Percentiles rank a stretch among this genome's conserved stretches.
phyloP scores from a whole-genome alignment of 768 basidiomycete genomes.

The Peribolospora baueri region DNA sequence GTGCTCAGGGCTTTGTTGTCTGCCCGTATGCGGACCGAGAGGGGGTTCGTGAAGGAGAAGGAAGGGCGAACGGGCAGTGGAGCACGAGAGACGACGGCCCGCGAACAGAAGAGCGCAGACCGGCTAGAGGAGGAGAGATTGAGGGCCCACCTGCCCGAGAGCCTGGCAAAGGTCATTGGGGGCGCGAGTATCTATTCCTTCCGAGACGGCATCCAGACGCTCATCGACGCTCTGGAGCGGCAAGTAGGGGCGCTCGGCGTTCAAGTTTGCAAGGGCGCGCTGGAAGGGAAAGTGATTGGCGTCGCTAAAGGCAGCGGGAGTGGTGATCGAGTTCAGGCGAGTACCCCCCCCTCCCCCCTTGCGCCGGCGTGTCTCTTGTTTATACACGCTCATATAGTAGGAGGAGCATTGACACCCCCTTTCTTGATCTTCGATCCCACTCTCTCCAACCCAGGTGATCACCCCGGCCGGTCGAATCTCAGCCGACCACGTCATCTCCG shows the following conservation, averaged over 20 bases:
- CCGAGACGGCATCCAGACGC: slow-evolving; percentile 41
- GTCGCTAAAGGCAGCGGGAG: too few species aligned
- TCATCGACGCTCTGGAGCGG: slow-evolving; percentile 34
- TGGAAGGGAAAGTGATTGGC: too few species aligned
- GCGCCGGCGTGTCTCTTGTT: too few species aligned
- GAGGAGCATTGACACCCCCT: too few species aligned
- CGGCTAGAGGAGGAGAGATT: not conserved
- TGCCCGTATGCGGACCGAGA: slow-evolving; percentile 2
- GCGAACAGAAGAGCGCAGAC: not conserved
- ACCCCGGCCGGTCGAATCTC: slow-evolving; percentile 3
- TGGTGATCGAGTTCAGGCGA: too few species aligned
- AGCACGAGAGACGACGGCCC: too few species aligned
- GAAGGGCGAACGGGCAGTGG: not conserved
- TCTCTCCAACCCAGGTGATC: too few species aligned
- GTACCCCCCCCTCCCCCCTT: too few species aligned
- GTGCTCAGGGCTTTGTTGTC: slow-evolving; percentile 33
- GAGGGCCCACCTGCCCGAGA: slow-evolving; percentile 22
- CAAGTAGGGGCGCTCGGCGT: slow-evolving; percentile 35
- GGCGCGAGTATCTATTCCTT: slow-evolving; percentile 60
- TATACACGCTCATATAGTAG: too few species aligned
- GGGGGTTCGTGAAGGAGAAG: slow-evolving; percentile 6
- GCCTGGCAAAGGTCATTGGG: slow-evolving; percentile 26
- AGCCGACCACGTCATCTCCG: slow-evolving; percentile 43
- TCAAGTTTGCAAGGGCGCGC: slow-evolving; percentile 21
- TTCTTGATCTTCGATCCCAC: too few species aligned